Base-by-base conservation (phyloP, 2,329 filamentous ascomycete species). In the Fusarium tricinctum region DNA sequence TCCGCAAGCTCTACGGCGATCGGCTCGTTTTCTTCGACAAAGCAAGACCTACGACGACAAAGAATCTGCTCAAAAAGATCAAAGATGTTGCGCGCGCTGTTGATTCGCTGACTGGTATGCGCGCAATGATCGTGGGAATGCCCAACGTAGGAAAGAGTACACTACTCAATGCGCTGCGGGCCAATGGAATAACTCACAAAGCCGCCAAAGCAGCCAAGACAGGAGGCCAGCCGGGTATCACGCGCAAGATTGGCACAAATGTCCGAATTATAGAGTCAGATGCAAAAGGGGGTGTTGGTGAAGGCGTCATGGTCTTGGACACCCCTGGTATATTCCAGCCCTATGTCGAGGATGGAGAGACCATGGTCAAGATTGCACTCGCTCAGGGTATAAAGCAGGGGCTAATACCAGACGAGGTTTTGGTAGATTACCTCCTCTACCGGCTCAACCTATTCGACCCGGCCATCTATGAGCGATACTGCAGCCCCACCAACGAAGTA, bases 141-240 rank as follows among this genome's bases (percentile, higher is more conserved):
- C 96, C 96, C 35, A 99, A 99, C 76, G 93, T 97, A 1, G 96
- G 96, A 35, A 99, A 99, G 81, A 97, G 93, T 46, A 94, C 94
- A 2, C 84, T 99, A n/a, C 88, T 99, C 42, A 99, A 99, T 78
- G 88, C 90, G 17, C 85, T 98, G 48, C 90, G 96, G 20, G 86
- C 84, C 40, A 83, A 85, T 19, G 93, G 93, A 40, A 86, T 76
- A 2, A 75, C 76, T 48, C 84, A 85, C 20, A 73, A 73, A 33
- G 75, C 76, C 17, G 68, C 77, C 28, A 97, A 95, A 77, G 94
- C 89, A 2, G 92, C 94, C 38, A 85, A 83, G 66, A 97, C 94
- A 2, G 96, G 96, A 12, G 89, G 91, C 13, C 90, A 97, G 74
- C 94, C 96, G 3, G 96, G 96, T 43, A 86, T 98, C 7, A 99